Base-by-base conservation (phyloP, 2,329 filamentous ascomycete genomes). In the Exophiala xenobiotica region DNA sequence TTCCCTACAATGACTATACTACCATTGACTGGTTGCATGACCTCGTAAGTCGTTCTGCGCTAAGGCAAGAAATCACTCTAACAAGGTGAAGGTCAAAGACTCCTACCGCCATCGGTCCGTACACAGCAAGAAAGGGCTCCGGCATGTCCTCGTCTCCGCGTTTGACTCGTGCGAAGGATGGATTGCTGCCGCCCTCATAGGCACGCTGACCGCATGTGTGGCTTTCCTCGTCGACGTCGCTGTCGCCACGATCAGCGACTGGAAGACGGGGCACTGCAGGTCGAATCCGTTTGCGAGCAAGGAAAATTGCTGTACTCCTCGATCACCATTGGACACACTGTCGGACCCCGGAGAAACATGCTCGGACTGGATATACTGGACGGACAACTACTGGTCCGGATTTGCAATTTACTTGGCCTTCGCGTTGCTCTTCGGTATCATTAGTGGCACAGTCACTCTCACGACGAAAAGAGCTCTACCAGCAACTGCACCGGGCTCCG, bases 1-100 rank as follows among this genome's bases (percentile, higher is more conserved):
- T 82, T 16, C 76, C 78, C 0, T 84, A 83, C 61, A 82, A 81
- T 60, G 77, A 82, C 56, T 83, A 84, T 58, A 79, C 76, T 6
- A 81, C 79, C 1, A 82, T 83, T 51, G 80, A 84, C 64, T 83
- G 79, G 79, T 69, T 83, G 7, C 80, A 81, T 63, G 79, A 81
- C 59, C 64, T 83, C 49, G 77, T 79, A 62, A 22, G 56, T 41
- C 4, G n/a, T 31, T 16, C 29, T 12, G 22, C 39, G 11, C 16
- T 9, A 40, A 16, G 14, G 9, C 12, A 16, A 11, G 11, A 6
- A 16, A 4, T 47, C 40, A 53, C 24, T 24, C 27, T 23, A 52
- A 27, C 29, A 20, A 16, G 19, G 8, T n/a, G 31, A 43, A 78
- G 74, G 72, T 81, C 63, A 81, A 80, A 66, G 78, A 81, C 58